These are phyloP conservation scores for Cercophora sp. DNA, from an alignment of 495 filamentous ascomycete genomes.

Conservation along the genomic window DNA sequence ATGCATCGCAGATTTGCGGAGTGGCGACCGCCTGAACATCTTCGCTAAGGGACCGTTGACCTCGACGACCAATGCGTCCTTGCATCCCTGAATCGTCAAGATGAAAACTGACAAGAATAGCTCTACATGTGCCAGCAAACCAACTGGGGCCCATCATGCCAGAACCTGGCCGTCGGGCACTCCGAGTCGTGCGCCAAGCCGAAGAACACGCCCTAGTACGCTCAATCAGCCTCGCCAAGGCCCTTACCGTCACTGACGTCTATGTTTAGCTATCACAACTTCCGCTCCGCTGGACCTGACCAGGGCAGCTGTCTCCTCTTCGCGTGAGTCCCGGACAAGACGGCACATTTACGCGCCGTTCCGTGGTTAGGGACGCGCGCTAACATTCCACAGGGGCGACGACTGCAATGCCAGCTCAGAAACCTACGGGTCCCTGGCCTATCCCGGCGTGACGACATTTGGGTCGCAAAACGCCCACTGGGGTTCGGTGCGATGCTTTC, in stretches of 20 bases:
- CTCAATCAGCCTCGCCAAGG: not conserved
- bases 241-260: not conserved
- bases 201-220: not conserved
- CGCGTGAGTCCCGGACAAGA: not conserved
- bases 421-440: not conserved
- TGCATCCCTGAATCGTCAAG: not conserved
- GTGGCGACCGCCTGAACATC: conserved; percentile 37
- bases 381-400: not conserved
- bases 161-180: not conserved
- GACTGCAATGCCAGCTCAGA: not conserved
- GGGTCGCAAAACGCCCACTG: not conserved
- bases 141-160: not conserved
- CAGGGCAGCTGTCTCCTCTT: conserved; percentile 3
- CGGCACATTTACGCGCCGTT: not conserved
- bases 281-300: not conserved
- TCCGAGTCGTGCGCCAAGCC: not conserved
- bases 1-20: conserved; percentile 35
- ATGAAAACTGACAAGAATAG: not conserved
- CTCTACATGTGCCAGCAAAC: conserved; percentile 6
- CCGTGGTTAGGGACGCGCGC: not conserved
- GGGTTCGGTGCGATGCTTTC: conserved; percentile 1
- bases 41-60: conserved; percentile 31
- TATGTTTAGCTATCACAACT: conserved; percentile 2
- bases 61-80: conserved; percentile 12
- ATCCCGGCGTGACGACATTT: conserved; percentile 9